A percentile compares a stretch with the other conserved stretches of the same genome.
Conservation (phyloP, 106 monocot species). For the Allium cepa region DNA sequence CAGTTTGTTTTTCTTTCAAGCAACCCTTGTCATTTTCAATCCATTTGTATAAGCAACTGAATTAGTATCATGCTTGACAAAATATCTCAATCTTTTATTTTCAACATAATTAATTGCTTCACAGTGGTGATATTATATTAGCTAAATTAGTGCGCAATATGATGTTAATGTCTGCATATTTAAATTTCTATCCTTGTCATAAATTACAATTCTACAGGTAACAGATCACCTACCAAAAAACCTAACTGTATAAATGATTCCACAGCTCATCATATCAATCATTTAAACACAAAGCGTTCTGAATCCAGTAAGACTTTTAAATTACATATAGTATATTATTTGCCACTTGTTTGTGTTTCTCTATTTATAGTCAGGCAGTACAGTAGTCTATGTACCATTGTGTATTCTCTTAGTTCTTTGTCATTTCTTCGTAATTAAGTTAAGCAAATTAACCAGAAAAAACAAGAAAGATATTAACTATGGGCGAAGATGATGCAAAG, state of each 20-base stretch:
- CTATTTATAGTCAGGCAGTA: not conserved
- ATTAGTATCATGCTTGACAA: too few species aligned
- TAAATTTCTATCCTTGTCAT: not conserved
- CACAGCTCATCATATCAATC: not conserved
- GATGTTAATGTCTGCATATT: too few species aligned
- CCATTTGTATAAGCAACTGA: too few species aligned
- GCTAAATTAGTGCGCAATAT: too few species aligned
- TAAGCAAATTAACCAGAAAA: too few species aligned
- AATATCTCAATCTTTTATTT: too few species aligned
- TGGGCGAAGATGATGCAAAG: constrained; percentile 17
- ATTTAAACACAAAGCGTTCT: not conserved
- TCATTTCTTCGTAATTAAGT: not conserved
- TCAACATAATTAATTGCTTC: too few species aligned
- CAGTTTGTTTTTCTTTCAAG: too few species aligned
- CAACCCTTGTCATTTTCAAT: too few species aligned
- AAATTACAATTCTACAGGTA: not conserved
- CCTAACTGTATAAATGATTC: constrained; percentile 3
- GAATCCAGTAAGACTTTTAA: not conserved
- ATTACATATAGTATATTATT: not conserved
- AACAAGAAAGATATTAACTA: not conserved
- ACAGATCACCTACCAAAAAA: not conserved
- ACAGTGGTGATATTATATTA: too few species aligned
- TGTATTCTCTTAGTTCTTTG: not conserved
- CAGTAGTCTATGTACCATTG: not conserved
- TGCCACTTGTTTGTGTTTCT: not conserved